These are phyloP conservation scores for Parmales sp. DNA, from an alignment of 108 stramenopile genomes.

Conservation along the genomic window DNA sequence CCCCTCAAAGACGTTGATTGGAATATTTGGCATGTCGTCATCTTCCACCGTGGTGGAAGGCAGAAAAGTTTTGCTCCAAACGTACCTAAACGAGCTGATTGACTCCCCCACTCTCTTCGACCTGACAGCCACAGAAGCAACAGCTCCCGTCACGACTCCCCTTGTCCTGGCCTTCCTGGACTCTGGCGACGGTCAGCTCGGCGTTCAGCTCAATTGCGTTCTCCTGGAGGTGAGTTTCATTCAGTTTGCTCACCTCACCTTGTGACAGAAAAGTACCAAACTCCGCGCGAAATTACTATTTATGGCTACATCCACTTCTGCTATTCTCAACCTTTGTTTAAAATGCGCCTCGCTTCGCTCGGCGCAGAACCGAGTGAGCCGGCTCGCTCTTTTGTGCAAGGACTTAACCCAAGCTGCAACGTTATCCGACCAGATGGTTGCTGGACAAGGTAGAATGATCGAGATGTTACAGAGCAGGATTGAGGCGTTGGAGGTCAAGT, in stretches of 20 bases:
- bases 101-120: background rate
- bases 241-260: too few relatives aligned
- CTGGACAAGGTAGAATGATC: background rate
- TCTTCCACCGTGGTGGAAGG: background rate
- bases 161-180: too few relatives aligned
- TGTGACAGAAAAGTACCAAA: too few relatives aligned
- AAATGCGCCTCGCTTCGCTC: too few relatives aligned
- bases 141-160: too few relatives aligned
- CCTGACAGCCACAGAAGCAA: background rate
- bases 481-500: background rate
- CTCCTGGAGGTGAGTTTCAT: too few relatives aligned
- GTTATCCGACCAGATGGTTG: background rate
- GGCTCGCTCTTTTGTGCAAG: background rate
- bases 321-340: too few relatives aligned
- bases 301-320: too few relatives aligned
- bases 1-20: background rate
- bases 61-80: background rate
- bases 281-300: too few relatives aligned
- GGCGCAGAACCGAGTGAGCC: too few relatives aligned
- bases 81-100: background rate
- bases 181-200: too few relatives aligned
- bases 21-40: conserved; percentile 1
- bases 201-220: too few relatives aligned
- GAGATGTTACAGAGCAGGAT: background rate
- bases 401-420: background rate